Base-by-base conservation (phyloP, 2,329 filamentous ascomycete genomes). In the Keithomyces neogunnii region DNA sequence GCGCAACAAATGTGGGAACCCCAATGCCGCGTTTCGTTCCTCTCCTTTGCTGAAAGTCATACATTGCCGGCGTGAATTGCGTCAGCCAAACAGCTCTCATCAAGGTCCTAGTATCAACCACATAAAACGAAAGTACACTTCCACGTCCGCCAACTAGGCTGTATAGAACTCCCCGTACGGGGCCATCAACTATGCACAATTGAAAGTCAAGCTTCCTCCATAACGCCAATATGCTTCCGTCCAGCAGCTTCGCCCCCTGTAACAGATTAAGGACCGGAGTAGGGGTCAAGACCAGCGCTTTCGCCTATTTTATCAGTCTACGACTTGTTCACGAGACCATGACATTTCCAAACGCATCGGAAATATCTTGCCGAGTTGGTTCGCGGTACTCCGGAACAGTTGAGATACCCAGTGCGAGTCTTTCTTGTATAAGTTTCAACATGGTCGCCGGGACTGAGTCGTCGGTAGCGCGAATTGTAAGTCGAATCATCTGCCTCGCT, bases 401-500 rank as follows among this genome's bases (percentile, higher is more conserved):
- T 32, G 73, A 71, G 29, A 69, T 59, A 4, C 82, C 82, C 6
- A 68, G 65, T 6, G 85, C 77, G 46, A 97, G 75, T 55, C 86
- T 81, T 56, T 92, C 88, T 64, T 95, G 87, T 89, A 99, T 95
- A 52, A 88, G 73, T 67, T 89, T 91, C 62, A 93, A 73, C 51
- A 99, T 67, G 26, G 92, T 77, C 2, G 81, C 78, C 6, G 93
- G 90, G 0, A 99, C 89, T 33, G 77, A 81, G 63, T 97, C 93
- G 62, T 97, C 92, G 1, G 93, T 99, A 5, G 92, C 93, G 56
- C 93, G 82, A 60, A 99, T 86, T 0, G 93, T 99, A 54, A 97
- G 76, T 49, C 93, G 91, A 62, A 95, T 88, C 89, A 96, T 96
- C 93, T 96, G 33, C 5, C 30, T 31, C 33, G 42, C 29, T n/a